Conservation (phyloP, 371 early-diverging fungal genomes). For the Apophysomyces sp. region DNA sequence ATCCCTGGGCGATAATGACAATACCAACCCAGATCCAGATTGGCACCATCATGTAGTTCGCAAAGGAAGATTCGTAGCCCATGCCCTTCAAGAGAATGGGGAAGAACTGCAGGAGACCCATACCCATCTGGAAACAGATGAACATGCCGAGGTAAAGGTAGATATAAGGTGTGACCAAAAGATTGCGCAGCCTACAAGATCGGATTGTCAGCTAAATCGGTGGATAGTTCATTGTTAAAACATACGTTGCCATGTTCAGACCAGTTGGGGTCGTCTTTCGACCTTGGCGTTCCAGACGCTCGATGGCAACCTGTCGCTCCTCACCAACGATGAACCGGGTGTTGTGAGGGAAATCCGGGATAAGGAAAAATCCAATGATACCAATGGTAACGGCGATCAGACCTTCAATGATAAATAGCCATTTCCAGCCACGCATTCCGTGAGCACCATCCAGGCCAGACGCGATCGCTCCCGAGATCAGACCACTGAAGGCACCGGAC, state of each 20-base stretch:
- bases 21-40: constrained; percentile 43
- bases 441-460: constrained; percentile 36
- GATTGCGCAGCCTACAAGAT: constrained; percentile 31
- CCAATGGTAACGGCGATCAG: constrained; percentile 46
- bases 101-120: constrained; percentile 44
- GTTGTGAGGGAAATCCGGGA: constrained; percentile 64
- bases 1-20: constrained; percentile 42
- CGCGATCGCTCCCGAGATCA: constrained; percentile 44
- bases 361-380: constrained; percentile 35
- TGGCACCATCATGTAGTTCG: constrained; percentile 47
- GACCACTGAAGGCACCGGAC: constrained; percentile 19
- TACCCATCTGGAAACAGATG: constrained; percentile 45
- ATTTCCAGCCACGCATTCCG: constrained; percentile 59
- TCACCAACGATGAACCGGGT: constrained; percentile 46
- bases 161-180: constrained; percentile 39
- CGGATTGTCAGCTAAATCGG: no score
- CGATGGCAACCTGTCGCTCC: constrained; percentile 48
- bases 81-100: constrained; percentile 34
- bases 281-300: constrained; percentile 50
- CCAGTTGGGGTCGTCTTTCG: constrained; percentile 15
- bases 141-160: constrained; percentile 35
- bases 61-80: constrained; percentile 32
- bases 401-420: constrained; percentile 62
- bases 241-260: constrained; percentile 25
- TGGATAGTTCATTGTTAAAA: no score